These are phyloP conservation scores for Aethionema arabicum DNA, from an alignment of 345 rosid species.

Conservation along the genomic window DNA sequence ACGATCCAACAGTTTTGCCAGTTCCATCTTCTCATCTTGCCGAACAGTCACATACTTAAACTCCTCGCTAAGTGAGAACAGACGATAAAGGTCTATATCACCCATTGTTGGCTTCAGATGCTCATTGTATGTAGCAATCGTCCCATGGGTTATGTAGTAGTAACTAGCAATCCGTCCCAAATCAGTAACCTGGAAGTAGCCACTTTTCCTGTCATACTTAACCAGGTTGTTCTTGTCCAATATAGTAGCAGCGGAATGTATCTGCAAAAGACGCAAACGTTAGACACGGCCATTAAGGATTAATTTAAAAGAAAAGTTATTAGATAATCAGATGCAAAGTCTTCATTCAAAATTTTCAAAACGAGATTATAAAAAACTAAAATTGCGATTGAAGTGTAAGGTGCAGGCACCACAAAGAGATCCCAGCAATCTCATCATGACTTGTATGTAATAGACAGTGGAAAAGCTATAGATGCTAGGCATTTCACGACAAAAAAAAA, in stretches of 20 bases:
- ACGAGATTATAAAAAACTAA: conserved; percentile 9
- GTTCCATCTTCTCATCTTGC: conserved; percentile 99
- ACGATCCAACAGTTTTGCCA: conserved; percentile 85
- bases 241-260: conserved; percentile 85
- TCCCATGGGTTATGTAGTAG: conserved; percentile 87
- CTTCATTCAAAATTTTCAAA: conserved; percentile 4
- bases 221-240: conserved; percentile 91
- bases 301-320: conserved; percentile 3
- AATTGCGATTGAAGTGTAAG: conserved; percentile 14
- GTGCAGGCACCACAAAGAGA: conserved; percentile 16
- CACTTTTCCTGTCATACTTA: conserved; percentile 88
- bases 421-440: conserved; percentile 12
- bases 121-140: conserved; percentile 86
- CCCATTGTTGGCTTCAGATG: conserved; percentile 98
- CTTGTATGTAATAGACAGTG: conserved; percentile 15
- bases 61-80: conserved; percentile 90
- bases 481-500: conserved; percentile 4
- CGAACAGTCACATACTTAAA: conserved; percentile 93
- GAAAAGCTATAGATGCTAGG: conserved; percentile 21
- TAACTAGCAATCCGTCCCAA: conserved; percentile 99
- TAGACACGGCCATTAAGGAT: conserved; percentile 13
- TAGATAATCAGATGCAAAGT: conserved; percentile 17
- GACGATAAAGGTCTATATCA: conserved; percentile 82
- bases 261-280: conserved; percentile 43
- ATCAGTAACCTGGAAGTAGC: conserved; percentile 96